Conservation (phyloP, 768 basidiomycete species). For the Termitomyces sp. region DNA sequence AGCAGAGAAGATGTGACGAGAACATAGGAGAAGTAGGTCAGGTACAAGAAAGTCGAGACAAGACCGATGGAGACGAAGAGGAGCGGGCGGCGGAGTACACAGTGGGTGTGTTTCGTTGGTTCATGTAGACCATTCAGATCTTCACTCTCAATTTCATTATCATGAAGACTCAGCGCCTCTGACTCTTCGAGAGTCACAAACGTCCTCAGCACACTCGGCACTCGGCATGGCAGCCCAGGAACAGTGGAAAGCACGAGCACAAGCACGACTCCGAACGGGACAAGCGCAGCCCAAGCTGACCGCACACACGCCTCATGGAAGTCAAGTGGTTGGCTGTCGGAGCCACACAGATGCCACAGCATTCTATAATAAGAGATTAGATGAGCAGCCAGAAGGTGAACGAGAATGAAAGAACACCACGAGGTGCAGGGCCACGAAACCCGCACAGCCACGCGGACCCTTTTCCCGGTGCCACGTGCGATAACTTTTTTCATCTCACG, state of each 20-base stretch:
- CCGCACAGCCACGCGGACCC: not conserved
- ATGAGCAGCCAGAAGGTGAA: not conserved
- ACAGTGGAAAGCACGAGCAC: conserved; percentile 21
- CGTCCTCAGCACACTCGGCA: not conserved
- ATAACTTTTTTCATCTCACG: not conserved
- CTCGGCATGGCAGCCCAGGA: conserved; percentile 12
- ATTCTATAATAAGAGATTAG: not conserved
- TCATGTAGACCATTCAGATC: conserved; percentile 4
- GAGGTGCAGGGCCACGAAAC: not conserved
- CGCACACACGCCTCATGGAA: not conserved
- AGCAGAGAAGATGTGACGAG: conserved; percentile 29
- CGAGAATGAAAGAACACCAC: not conserved
- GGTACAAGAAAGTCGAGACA: conserved; percentile 52
- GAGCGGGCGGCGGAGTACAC: conserved; percentile 57
- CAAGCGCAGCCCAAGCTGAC: not conserved
- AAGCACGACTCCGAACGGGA: conserved; percentile 36
- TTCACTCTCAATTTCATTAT: conserved; percentile 8
- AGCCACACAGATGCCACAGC: conserved; percentile 19
- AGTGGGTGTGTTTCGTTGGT: conserved; percentile 19
- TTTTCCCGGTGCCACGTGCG: not conserved
- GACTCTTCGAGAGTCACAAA: conserved; percentile 54
- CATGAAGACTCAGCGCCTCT: conserved; percentile 30
- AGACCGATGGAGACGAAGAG: conserved; percentile 55
- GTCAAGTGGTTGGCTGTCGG: conserved; percentile 4
- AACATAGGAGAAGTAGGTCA: conserved; percentile 52